Evolutionary conservation across 345 rosid genomes (phyloP), one percentile per base, ranked within the genome.

Genomic region (Eucalyptus virginea): DNA sequence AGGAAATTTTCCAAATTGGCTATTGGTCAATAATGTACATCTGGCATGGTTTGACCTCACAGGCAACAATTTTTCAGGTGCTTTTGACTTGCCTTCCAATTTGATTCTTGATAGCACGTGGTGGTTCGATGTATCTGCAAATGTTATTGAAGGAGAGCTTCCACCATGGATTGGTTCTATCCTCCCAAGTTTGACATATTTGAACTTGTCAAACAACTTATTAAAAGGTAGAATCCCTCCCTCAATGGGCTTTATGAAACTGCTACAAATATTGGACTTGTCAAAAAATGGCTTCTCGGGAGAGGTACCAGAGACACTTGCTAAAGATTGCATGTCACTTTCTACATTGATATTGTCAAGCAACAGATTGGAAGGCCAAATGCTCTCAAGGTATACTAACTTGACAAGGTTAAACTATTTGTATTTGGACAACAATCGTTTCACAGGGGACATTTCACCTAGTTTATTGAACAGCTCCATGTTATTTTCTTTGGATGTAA

Each of bases 1-100:
- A 1, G 92, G 88, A 52, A 86, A 40, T 7, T 81, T 91, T 60
- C 93, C 92, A n/a, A 4, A 19, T 52, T 93, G 94, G 94, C 62
- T 93, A 67, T 48, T 92, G 5, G n/a, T 52, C 26, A 93, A 92
- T 89, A 93, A 93, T 51, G 60, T 89, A 34, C 47, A 47, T 11
- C 77, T 93, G 6, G 45, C 37, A 67, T 1, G 0, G 1, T 28
- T 92, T 5, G 8, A 21, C 12, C 44, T 92, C 6, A 45, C 0
- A 19, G n/a, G 87, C 12, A 90, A 87, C 58, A 85, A 81, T 24
- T 69, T 92, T 8, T 37, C 88, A 4, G 89, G 91, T 47, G 77
- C 48, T 56, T 44, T 93, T 37, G 18, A 45, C 13, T 88, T 86
- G 44, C 23, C 37, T 8, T 14, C 30, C 86, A 47, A 54, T 19